phyloP scores from a whole-genome alignment of 306 rosid species.

The Acmispon strigosus region DNA sequence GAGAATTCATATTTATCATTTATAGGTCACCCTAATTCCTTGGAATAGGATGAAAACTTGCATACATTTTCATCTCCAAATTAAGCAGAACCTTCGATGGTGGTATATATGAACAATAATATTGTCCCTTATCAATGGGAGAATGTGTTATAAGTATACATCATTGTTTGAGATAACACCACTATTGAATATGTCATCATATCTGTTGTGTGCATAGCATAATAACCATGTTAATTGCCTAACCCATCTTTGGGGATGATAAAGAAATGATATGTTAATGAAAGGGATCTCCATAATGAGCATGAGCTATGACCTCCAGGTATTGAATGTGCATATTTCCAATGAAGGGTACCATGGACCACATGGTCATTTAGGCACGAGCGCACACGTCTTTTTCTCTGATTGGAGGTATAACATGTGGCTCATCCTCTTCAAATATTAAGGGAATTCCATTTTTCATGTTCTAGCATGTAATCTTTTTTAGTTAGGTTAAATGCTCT shows the following conservation, averaged over 20 bases:
- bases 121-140: neutral
- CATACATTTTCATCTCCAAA: neutral
- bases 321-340: neutral
- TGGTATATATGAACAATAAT: neutral
- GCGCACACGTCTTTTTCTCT: too few relatives aligned
- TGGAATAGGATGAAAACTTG: neutral
- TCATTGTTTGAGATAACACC: constrained; percentile 33
- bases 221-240: neutral
- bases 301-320: constrained; percentile 26
- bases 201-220: neutral
- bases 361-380: constrained; percentile 9
- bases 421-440: neutral
- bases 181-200: constrained; percentile 17
- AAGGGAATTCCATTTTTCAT: too few relatives aligned
- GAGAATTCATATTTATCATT: neutral
- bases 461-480: too few relatives aligned
- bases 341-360: constrained; percentile 18
- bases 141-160: neutral
- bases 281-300: constrained; percentile 36
- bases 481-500: too few relatives aligned
- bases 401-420: neutral
- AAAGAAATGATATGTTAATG: constrained; percentile 18
- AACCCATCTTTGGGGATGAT: constrained; percentile 8
- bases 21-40: neutral
- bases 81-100: constrained; percentile 11